Percentiles rank a stretch among this genome's conserved stretches.
phyloP scores from a whole-genome alignment of 2,329 filamentous ascomycete species.

The Teratosphaeria gauchensis region DNA sequence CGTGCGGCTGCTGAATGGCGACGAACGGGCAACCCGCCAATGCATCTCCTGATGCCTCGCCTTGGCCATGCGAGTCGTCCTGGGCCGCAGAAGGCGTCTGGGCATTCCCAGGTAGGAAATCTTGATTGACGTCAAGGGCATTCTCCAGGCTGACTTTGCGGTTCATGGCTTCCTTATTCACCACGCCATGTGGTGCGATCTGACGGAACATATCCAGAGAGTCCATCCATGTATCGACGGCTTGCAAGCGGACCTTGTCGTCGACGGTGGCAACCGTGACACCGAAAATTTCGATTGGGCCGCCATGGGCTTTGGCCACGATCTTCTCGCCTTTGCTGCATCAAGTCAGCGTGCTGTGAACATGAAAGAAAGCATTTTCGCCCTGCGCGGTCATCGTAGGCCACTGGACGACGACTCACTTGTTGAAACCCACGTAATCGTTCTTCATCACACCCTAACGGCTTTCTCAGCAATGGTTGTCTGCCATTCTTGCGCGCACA shows the following conservation, averaged over 20 bases:
- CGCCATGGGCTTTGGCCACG: slow-evolving; percentile 51
- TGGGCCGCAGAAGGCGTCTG: background rate
- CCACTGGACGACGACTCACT: slow-evolving; percentile 35
- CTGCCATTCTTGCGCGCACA: background rate
- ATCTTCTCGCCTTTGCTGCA: slow-evolving; percentile 53
- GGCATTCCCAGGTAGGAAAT: background rate
- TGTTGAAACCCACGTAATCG: slow-evolving; percentile 56
- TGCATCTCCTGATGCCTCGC: background rate
- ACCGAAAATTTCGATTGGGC: slow-evolving; percentile 53
- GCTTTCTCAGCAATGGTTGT: background rate
- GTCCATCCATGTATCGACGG: slow-evolving; percentile 56
- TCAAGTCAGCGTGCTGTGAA: slow-evolving; percentile 13
- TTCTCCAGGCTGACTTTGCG: slow-evolving; percentile 23
- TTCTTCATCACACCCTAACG: slow-evolving; percentile 49
- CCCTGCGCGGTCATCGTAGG: background rate
- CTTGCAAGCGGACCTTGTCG: slow-evolving; percentile 48
- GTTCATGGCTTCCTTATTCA: slow-evolving; percentile 35
- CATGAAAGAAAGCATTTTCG: background rate
- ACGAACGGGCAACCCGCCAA: background rate
- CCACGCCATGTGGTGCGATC: slow-evolving; percentile 44
- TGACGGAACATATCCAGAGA: slow-evolving; percentile 58
- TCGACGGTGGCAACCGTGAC: slow-evolving; percentile 54
- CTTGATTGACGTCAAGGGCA: slow-evolving; percentile 12
- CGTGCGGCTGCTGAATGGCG: background rate
- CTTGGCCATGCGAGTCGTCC: background rate